These are phyloP conservation scores for Geotrichum aggregatum DNA, from an alignment of 1,139 yeast genomes.

Conservation along the genomic window DNA sequence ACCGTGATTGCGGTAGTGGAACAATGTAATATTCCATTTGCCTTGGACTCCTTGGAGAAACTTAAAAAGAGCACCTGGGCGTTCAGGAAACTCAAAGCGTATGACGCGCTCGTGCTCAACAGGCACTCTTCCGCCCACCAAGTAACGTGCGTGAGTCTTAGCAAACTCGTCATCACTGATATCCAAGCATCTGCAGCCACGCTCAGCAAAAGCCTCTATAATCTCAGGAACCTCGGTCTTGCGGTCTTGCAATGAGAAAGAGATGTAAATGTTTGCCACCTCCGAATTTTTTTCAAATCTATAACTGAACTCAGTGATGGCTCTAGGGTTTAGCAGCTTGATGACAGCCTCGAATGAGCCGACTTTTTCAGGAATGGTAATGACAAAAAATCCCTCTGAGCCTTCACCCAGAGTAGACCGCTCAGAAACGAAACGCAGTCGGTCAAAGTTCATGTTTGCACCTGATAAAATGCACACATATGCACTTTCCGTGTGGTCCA, in stretches of 20 bases:
- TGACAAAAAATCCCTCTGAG: constrained; percentile 85
- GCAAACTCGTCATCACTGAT: constrained; percentile 92
- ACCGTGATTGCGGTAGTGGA: constrained; percentile 96
- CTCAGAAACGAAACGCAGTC: constrained; percentile 94
- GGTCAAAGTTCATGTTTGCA: constrained; percentile 96
- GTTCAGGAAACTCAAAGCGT: constrained; percentile 92
- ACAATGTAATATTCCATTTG: constrained; percentile 87
- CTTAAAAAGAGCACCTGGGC: constrained; percentile 86
- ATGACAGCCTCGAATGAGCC: constrained; percentile 83
- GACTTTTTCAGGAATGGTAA: constrained; percentile 85
- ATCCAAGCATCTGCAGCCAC: constrained; percentile 55
- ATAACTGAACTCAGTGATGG: constrained; percentile 90
- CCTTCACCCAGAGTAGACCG: constrained; percentile 98
- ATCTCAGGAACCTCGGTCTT: constrained; percentile 52
- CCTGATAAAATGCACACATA: constrained; percentile 89
- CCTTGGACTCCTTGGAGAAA: constrained; percentile 68
- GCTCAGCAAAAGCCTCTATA: constrained; percentile 41
- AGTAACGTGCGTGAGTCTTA: constrained; percentile 89
- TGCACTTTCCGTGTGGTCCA: constrained; percentile 56
- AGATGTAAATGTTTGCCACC: constrained; percentile 76
- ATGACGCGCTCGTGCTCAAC: constrained; percentile 70
- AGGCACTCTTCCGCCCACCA: constrained; percentile 81
- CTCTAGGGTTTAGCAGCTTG: constrained; percentile 73
- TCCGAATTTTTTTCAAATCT: constrained; percentile 52
- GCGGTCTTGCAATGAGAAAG: constrained; percentile 66